Percentiles rank a stretch among this genome's conserved stretches.
phyloP scores from a whole-genome alignment of 257 asterid genomes.

The Cynanchum wilfordii region DNA sequence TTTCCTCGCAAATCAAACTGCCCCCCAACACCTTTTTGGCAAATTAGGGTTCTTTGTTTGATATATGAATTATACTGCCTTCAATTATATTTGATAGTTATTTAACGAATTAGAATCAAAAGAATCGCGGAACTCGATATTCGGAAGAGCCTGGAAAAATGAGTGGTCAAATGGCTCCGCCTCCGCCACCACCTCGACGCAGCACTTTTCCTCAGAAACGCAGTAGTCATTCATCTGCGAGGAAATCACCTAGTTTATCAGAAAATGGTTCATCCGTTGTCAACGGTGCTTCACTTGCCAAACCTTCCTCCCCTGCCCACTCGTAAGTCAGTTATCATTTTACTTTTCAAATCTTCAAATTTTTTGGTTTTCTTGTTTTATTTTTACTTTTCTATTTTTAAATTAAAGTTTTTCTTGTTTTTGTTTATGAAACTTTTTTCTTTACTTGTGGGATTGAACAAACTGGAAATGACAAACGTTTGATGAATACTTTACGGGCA shows the following conservation, averaged over 20 bases:
- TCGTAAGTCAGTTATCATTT: conserved; percentile 34
- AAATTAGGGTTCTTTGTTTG: conserved; percentile 6
- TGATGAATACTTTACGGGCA: neutral
- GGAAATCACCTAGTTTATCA: conserved; percentile 39
- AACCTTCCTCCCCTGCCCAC: conserved; percentile 49
- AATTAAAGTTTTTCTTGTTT: neutral
- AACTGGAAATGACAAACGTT: neutral
- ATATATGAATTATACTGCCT: neutral
- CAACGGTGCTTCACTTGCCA: conserved; percentile 32
- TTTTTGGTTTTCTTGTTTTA: neutral
- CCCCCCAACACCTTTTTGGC: conserved; percentile 14
- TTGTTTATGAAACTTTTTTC: neutral
- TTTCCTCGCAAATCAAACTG: conserved; percentile 3
- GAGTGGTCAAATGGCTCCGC: conserved; percentile 42
- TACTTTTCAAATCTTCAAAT: neutral
- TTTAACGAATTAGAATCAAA: neutral
- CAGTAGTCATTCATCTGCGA: conserved; percentile 26
- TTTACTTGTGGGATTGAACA: conserved; percentile 10
- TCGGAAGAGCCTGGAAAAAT: conserved; percentile 23
- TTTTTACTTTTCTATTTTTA: neutral
- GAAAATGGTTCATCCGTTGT: conserved; percentile 41
- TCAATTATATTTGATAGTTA: neutral
- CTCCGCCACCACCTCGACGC: conserved; percentile 43
- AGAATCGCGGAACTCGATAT: neutral
- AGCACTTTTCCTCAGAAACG: conserved; percentile 45